phyloP scores from a whole-genome alignment of 805 yeast species.

The Tetrapisispora fleetii region DNA sequence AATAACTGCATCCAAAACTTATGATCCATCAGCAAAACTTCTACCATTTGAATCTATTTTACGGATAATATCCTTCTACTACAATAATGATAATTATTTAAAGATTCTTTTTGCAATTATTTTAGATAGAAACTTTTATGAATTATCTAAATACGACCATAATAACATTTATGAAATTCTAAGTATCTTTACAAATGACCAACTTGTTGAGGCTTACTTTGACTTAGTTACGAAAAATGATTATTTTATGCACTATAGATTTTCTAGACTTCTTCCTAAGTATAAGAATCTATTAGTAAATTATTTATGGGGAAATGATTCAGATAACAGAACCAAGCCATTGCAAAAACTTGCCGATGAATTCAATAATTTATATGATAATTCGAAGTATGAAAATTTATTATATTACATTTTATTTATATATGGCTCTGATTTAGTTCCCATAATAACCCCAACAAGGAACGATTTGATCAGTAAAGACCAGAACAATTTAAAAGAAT shows the following conservation, averaged over 20 bases:
- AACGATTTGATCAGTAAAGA: not conserved
- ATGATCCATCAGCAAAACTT: constrained; percentile 14
- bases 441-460: constrained; percentile 2
- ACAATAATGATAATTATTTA: constrained; percentile 3
- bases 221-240: constrained; percentile 10
- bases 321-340: too few relatives aligned
- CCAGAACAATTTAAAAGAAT: constrained; percentile 4
- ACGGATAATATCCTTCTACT: constrained; percentile 4
- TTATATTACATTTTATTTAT: constrained; percentile 21
- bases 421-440: constrained; percentile 16
- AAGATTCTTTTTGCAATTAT: constrained; percentile 15
- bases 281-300: constrained; percentile 10
- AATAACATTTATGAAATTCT: constrained; percentile 10
- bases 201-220: constrained; percentile 6
- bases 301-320: not conserved
- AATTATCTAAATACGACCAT: constrained; percentile 12
- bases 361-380: constrained; percentile 16
- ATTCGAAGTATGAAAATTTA: constrained; percentile 10
- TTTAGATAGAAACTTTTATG: constrained; percentile 22
- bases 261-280: constrained; percentile 13
- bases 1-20: constrained; percentile 3
- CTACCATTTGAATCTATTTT: constrained; percentile 16
- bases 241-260: constrained; percentile 20
- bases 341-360: constrained; percentile 6
- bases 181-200: not conserved